Evolutionary conservation across 305 asterid genomes (phyloP), one percentile per base, ranked within the genome.

Genomic region (Fraxinus sp.): DNA sequence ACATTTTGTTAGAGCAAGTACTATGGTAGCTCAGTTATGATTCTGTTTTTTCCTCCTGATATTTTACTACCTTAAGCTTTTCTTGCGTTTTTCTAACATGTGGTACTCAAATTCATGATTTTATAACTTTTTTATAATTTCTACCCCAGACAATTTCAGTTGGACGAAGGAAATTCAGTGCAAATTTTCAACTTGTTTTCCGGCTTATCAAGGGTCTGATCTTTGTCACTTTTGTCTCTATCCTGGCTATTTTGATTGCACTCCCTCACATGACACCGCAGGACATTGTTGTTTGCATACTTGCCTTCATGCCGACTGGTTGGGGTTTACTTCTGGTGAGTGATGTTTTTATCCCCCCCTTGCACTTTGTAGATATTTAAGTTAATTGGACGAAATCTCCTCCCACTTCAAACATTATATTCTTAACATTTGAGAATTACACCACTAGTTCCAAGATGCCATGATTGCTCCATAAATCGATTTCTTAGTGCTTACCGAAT

Each of bases 281-380:
- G 87, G 98, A 95, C 85, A 89, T 93, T 59, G 72, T 93, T 26
- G 95, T 95, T 28, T 94, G 97, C 88, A 68, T 95, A 84, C 96
- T 95, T 13, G 98, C 93, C 86, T 94, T 94, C 94, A 84, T 94
- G 94, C 98, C 97, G 8, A 93, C 98, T 20, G 97, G 98, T 66
- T 95, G 97, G 98, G 97, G 98, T 80, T 84, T 95, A 80, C 97
- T 95, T 81, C 96, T 87, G 97, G 98, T 94, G 59, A 87, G 94
- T 88, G 52, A 26, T 57, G 46, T 79, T 33, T 73, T 80, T 81
- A 41, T 66, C 52, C 5, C 22, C 41, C 71, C 52, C 76, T 55
- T 73, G 7, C 57, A 10, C 7, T 70, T 36, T 7, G 32, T 62
- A 8, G 32, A 22, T 22, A 22, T 59, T 59, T 20, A 16, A 22